These are phyloP conservation scores for Pseudozyma tsukubaensis DNA, from an alignment of 1,284 basidiomycete species.

Conservation along the genomic window DNA sequence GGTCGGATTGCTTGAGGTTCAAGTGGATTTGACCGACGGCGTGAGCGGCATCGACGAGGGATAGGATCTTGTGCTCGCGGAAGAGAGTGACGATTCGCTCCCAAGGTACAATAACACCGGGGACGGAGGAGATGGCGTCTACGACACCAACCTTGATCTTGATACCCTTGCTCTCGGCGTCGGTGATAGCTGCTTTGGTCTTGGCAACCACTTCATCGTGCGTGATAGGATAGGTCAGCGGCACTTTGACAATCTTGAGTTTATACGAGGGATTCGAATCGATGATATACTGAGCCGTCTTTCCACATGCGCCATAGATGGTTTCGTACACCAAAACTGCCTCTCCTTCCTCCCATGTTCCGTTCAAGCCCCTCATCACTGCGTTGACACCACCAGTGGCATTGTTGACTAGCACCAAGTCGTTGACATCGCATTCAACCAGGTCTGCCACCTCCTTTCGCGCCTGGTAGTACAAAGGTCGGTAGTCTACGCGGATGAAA, in stretches of 20 bases:
- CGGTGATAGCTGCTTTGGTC: conserved; percentile 30
- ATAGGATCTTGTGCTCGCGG: conserved; percentile 55
- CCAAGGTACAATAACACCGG: conserved; percentile 83
- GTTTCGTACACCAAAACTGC: conserved; percentile 57
- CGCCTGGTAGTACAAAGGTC: conserved; percentile 13
- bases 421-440: conserved; percentile 26
- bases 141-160: conserved; percentile 84
- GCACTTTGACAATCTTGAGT: conserved; percentile 58
- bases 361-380: conserved; percentile 56
- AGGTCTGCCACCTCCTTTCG: conserved; percentile 25
- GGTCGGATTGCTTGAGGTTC: conserved; percentile 61
- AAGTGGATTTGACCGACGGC: conserved; percentile 75
- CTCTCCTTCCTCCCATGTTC: conserved; percentile 59
- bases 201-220: conserved; percentile 64
- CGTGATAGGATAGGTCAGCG: conserved; percentile 57
- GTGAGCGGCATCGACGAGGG: conserved; percentile 82
- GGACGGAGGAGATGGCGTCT: conserved; percentile 79
- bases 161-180: conserved; percentile 70
- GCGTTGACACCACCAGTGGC: conserved; percentile 66
- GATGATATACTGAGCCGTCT: conserved; percentile 60
- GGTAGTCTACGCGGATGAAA: conserved; percentile 30
- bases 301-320: conserved; percentile 63
- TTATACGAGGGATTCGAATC: conserved; percentile 53
- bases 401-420: conserved; percentile 66
- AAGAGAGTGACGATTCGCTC: conserved; percentile 73